These are phyloP conservation scores for Amauroascus niger DNA, from an alignment of 2,329 filamentous ascomycete species.

Conservation along the genomic window DNA sequence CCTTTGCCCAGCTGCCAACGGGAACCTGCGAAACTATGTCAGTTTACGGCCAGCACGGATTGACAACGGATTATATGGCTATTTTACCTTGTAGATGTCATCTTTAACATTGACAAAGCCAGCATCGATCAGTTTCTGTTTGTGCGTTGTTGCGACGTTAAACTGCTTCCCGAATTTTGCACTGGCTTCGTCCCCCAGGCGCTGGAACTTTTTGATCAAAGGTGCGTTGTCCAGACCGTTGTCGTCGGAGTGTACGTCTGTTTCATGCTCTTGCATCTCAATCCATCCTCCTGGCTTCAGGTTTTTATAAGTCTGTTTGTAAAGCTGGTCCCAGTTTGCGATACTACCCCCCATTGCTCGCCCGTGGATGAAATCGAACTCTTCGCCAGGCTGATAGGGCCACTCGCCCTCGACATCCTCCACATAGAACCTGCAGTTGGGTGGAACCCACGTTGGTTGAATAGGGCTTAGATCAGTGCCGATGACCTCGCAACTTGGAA, in stretches of 20 bases:
- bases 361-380: conserved; percentile 50
- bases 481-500: conserved; percentile 29
- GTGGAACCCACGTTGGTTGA: conserved; percentile 39
- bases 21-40: conserved; percentile 22
- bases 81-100: conserved; percentile 20
- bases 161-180: conserved; percentile 21
- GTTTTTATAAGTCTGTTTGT: conserved; percentile 19
- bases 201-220: conserved; percentile 18
- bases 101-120: conserved; percentile 23
- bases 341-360: conserved; percentile 45
- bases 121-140: conserved; percentile 19
- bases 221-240: conserved; percentile 13
- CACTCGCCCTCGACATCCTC: conserved; percentile 55
- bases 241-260: conserved; percentile 14
- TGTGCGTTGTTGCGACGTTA: conserved; percentile 23
- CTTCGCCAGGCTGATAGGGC: conserved; percentile 41
- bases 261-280: conserved; percentile 34
- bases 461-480: conserved; percentile 27
- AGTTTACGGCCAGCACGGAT: conserved; percentile 26
- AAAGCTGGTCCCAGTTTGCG: conserved; percentile 38
- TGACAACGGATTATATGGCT: background rate
- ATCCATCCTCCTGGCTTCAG: conserved; percentile 41
- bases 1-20: conserved; percentile 18
- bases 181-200: conserved; percentile 18
- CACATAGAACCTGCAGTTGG: conserved; percentile 52